Conservation (phyloP, 495 filamentous ascomycete genomes). For the Cairneyella variabilis region DNA sequence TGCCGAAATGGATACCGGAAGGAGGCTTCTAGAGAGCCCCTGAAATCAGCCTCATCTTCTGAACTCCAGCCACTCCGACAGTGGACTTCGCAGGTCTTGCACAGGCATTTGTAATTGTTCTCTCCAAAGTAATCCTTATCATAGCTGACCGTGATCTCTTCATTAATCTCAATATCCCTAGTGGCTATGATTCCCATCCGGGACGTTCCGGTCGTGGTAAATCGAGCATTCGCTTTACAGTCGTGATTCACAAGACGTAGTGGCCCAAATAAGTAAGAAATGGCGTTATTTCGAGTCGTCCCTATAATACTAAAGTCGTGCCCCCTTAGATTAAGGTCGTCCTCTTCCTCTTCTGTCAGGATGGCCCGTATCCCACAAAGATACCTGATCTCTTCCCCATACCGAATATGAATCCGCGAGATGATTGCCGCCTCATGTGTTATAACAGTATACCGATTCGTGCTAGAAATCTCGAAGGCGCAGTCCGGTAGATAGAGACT, state of each 20-base stretch:
- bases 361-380: slow-evolving; percentile 1
- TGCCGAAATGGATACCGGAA: background rate
- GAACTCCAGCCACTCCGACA: background rate
- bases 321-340: background rate
- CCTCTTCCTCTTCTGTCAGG: background rate
- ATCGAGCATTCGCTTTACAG: slow-evolving; percentile 1
- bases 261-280: background rate
- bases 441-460: background rate
- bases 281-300: background rate
- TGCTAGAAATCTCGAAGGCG: background rate
- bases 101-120: background rate
- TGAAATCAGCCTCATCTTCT: background rate
- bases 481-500: slow-evolving; percentile 3
- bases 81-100: background rate
- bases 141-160: background rate
- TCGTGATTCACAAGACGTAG: background rate
- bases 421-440: background rate
- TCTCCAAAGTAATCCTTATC: background rate
- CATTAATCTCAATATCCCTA: background rate
- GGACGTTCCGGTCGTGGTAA: background rate
- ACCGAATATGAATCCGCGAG: background rate
- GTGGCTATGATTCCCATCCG: background rate
- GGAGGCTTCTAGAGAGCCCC: too few species aligned
- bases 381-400: slow-evolving; percentile 2
- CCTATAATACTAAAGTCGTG: background rate